Evolutionary conservation across 805 yeast genomes (phyloP).

Genomic region (Cyberlindnera japonica): DNA sequence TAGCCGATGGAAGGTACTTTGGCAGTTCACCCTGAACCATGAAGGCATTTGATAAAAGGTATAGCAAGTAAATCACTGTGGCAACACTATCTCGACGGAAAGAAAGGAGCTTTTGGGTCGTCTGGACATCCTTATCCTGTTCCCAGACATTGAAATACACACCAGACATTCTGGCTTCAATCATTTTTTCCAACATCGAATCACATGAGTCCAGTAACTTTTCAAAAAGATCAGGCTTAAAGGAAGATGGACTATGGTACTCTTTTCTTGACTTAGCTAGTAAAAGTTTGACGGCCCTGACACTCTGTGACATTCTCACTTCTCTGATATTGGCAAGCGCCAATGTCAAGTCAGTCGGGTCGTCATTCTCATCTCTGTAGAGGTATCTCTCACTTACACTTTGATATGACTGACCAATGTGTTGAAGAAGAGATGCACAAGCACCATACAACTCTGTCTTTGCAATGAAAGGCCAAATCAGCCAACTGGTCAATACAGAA

Average conservation of each 20-base stretch:
- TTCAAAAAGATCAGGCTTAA: constrained; percentile 33
- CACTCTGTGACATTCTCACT: constrained; percentile 43
- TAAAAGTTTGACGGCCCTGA: constrained; percentile 37
- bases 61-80: constrained; percentile 41
- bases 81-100: constrained; percentile 46
- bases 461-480: constrained; percentile 47
- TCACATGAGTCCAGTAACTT: constrained; percentile 37
- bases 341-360: constrained; percentile 42
- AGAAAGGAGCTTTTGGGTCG: constrained; percentile 37
- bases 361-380: constrained; percentile 44
- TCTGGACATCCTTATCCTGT: constrained; percentile 35
- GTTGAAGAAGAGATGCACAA: constrained; percentile 36
- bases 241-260: constrained; percentile 32
- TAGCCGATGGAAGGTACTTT: constrained; percentile 41
- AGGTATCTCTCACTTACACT: constrained; percentile 45
- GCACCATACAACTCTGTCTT: constrained; percentile 39
- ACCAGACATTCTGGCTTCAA: constrained; percentile 49
- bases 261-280: constrained; percentile 35
- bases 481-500: constrained; percentile 39
- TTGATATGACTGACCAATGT: constrained; percentile 45
- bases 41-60: constrained; percentile 41
- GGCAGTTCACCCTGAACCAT: constrained; percentile 37
- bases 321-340: constrained; percentile 44
- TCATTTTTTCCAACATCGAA: constrained; percentile 36
- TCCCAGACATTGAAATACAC: constrained; percentile 44